Evolutionary conservation across 2,329 filamentous ascomycete genomes (phyloP), one percentile per base, ranked within the genome.

Genomic region (Curvularia hawaiiensis): DNA sequence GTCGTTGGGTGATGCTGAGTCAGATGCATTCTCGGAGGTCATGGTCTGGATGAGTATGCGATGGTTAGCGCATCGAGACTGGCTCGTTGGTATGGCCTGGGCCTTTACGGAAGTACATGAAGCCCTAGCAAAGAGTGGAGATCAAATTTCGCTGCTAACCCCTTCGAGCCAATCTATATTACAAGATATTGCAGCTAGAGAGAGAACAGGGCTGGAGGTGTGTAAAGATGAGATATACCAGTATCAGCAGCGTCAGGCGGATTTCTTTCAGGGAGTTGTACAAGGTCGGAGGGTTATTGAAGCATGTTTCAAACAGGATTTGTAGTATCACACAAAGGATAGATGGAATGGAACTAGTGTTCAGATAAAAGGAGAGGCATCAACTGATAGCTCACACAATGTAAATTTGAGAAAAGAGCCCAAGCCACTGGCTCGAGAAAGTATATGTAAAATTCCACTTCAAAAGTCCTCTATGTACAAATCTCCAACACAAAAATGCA

Each of bases 1-100:
- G 62, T 44, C 61, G 54, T 30, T 56, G 22, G 64, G 57, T 3
- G 26, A 44, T 51, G 38, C 50, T 82, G 71, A 4, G 82, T 85
- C 61, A 85, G 30, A 14, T 9, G 30, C 40, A 9, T 62, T 66
- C 14, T 58, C 59, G 7, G 30, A 59, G 41, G 60, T 58, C 58
- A 64, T 69, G 62, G 1, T 64, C 14, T 47, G 40, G 44, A 46
- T 60, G 24, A 51, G 60, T 18, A 65, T 65, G 64, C 53, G 54
- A 8, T 68, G 63, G 66, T 39, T 61, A 30, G 51, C 56, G 30
- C 60, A 72, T 55, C 58, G 55, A 3, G 69, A 67, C 44, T 50
- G 69, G 28, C 60, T 77, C 4, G 57, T 77, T 31, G 74, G 75
- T 9, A 63, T 77, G 67, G 57, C 72, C 6, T 72, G 64, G 60